phyloP scores from a whole-genome alignment of 805 yeast species.

The Maudiozyma saulgeensis region DNA sequence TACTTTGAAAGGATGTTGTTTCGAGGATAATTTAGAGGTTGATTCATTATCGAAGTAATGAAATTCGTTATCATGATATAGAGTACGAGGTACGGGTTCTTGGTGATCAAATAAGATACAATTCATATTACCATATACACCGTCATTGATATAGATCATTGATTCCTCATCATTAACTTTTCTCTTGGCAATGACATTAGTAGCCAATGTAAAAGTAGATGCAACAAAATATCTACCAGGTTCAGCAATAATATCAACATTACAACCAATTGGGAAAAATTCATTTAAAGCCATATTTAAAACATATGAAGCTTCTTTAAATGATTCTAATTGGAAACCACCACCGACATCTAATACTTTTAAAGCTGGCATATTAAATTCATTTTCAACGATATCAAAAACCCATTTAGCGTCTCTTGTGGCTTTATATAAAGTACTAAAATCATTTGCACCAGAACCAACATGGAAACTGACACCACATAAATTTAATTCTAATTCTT shows the following conservation, averaged over 20 bases:
- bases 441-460: slow-evolving; percentile 86
- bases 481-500: slow-evolving; percentile 50
- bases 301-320: slow-evolving; percentile 47
- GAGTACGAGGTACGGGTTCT: slow-evolving; percentile 57
- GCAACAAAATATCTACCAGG: slow-evolving; percentile 90
- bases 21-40: slow-evolving; percentile 7
- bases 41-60: slow-evolving; percentile 31
- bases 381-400: slow-evolving; percentile 46
- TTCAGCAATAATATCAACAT: slow-evolving; percentile 66
- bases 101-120: slow-evolving; percentile 92
- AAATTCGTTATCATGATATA: slow-evolving; percentile 45
- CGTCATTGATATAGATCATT: slow-evolving; percentile 87
- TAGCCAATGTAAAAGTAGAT: slow-evolving; percentile 73
- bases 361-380: slow-evolving; percentile 39
- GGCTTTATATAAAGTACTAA: slow-evolving; percentile 56
- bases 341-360: slow-evolving; percentile 81
- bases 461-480: slow-evolving; percentile 91
- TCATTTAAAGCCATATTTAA: slow-evolving; percentile 46
- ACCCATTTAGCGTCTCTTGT: slow-evolving; percentile 58
- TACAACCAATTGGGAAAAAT: slow-evolving; percentile 44
- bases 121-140: slow-evolving; percentile 91
- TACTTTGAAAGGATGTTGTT: slow-evolving; percentile 30
- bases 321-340: slow-evolving; percentile 65
- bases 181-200: slow-evolving; percentile 81
- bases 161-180: slow-evolving; percentile 33